Evolutionary conservation across 2,329 filamentous ascomycete species (phyloP).

Genomic region (Bimuria novae-zelandiae): DNA sequence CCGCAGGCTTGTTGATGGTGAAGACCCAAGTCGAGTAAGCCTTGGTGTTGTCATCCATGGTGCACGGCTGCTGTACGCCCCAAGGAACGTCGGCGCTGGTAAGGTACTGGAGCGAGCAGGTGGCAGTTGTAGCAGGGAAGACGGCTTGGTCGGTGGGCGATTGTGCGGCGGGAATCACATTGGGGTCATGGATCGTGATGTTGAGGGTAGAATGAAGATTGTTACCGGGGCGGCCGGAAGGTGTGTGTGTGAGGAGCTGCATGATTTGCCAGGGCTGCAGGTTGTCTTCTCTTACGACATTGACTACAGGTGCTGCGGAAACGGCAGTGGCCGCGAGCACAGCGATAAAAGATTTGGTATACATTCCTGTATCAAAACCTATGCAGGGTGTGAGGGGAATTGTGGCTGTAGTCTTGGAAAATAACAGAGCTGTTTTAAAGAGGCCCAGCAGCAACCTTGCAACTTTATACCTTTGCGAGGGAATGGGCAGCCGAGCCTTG

Average conservation of each 20-base stretch:
- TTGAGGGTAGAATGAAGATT: conserved; percentile 13
- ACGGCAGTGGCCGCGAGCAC: neutral
- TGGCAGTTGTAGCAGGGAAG: conserved; percentile 5
- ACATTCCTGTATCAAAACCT: neutral
- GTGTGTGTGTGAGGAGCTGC: conserved; percentile 14
- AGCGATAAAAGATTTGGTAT: neutral
- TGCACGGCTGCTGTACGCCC: conserved; percentile 7
- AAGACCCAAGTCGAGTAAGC: conserved; percentile 7
- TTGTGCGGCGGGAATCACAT: neutral
- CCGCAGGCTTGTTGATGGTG: neutral
- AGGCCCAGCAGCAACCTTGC: neutral
- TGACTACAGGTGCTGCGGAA: neutral
- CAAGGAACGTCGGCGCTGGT: neutral
- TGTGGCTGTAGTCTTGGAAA: neutral
- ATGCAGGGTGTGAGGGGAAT: neutral
- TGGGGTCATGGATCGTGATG: conserved; percentile 11
- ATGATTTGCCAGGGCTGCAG: conserved; percentile 12
- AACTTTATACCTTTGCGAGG: neutral
- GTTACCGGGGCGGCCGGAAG: conserved; percentile 17
- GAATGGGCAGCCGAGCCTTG: neutral
- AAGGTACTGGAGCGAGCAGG: conserved; percentile 4
- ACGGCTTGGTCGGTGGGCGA: neutral
- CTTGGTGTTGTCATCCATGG: conserved; percentile 1
- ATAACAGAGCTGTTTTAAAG: neutral
- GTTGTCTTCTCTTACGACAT: neutral